Evolutionary conservation across 805 yeast genomes (phyloP).

Genomic region (Lachancea meyersii): DNA sequence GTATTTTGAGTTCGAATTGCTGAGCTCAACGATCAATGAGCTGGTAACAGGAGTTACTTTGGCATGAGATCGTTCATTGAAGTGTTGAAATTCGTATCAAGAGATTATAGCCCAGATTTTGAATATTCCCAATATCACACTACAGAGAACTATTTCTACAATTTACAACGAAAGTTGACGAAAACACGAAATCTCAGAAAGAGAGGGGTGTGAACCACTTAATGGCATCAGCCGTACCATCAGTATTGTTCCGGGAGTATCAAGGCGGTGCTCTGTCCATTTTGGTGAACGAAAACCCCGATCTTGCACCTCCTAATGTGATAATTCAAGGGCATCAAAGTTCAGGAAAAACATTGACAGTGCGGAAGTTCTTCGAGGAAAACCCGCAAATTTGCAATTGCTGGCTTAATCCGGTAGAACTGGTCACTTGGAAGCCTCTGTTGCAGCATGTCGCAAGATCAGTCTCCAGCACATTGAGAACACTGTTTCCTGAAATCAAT

Average conservation of each 20-base stretch:
- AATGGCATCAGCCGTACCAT: slow-evolving; percentile 2
- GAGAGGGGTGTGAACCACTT: no score
- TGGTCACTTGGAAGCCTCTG: slow-evolving; percentile 31
- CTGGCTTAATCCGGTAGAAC: slow-evolving; percentile 26
- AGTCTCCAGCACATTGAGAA: slow-evolving; percentile 17
- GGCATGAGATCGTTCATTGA: not conserved
- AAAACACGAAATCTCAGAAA: no score
- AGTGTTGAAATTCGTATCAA: not conserved
- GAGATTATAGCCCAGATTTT: not conserved
- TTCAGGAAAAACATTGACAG: slow-evolving; percentile 28
- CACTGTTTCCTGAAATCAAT: slow-evolving; percentile 12
- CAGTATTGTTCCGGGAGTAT: slow-evolving; percentile 19
- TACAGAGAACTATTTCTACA: no score
- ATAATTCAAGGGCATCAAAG: slow-evolving; percentile 27
- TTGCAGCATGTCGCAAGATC: slow-evolving; percentile 27
- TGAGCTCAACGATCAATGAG: slow-evolving; percentile 31
- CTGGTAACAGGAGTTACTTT: not conserved
- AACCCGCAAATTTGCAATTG: slow-evolving; percentile 15
- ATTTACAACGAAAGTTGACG: no score
- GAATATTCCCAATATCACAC: no score
- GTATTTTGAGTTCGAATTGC: slow-evolving; percentile 52
- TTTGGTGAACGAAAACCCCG: slow-evolving; percentile 19
- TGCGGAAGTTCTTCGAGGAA: slow-evolving; percentile 16
- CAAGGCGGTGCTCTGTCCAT: slow-evolving; percentile 21
- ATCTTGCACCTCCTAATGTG: slow-evolving; percentile 20